Percentiles rank a stretch among this genome's conserved stretches.
These are phyloP conservation scores for Cytospora piceicola DNA, from an alignment of 2,329 filamentous ascomycete species.

Conservation along the genomic window DNA sequence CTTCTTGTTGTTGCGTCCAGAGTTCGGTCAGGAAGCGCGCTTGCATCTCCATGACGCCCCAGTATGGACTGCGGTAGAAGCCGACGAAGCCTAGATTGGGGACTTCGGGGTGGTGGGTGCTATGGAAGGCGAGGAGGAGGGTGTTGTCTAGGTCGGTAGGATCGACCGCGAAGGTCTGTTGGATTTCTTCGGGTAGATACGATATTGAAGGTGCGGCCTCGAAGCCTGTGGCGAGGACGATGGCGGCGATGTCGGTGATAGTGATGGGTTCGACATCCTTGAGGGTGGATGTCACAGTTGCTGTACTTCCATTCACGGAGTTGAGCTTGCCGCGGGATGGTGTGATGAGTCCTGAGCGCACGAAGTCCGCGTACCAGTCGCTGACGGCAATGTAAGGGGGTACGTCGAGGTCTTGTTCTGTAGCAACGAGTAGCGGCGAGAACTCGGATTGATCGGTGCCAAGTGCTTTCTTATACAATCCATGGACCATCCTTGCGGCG, in stretches of 20 bases:
- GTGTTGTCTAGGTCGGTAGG: constrained; percentile 59
- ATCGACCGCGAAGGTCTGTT: constrained; percentile 61
- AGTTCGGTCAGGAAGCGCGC: constrained; percentile 66
- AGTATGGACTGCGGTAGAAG: constrained; percentile 83
- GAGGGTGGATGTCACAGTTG: constrained; percentile 37
- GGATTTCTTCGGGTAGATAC: constrained; percentile 63
- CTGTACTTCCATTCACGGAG: constrained; percentile 42
- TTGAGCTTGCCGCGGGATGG: constrained; percentile 54
- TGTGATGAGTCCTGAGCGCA: constrained; percentile 65
- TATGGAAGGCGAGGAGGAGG: constrained; percentile 69
- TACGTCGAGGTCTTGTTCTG: constrained; percentile 46
- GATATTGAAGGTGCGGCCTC: constrained; percentile 65
- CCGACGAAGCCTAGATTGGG: constrained; percentile 77
- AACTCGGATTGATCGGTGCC: constrained; percentile 60
- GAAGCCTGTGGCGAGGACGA: constrained; percentile 79
- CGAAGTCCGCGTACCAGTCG: constrained; percentile 74
- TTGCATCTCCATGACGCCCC: constrained; percentile 89
- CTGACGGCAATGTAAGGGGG: constrained; percentile 71
- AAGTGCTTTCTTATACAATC: constrained; percentile 51
- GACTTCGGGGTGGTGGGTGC: constrained; percentile 62
- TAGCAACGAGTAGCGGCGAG: constrained; percentile 47
- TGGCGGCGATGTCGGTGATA: constrained; percentile 63
- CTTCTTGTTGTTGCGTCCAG: constrained; percentile 52
- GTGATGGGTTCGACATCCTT: constrained; percentile 31
- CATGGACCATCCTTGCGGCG: constrained; percentile 58